A percentile compares a stretch with the other conserved stretches of the same genome.
Evolutionary conservation across 139 green algal genomes (phyloP).

Genomic region (Haematococcus sp.): DNA sequence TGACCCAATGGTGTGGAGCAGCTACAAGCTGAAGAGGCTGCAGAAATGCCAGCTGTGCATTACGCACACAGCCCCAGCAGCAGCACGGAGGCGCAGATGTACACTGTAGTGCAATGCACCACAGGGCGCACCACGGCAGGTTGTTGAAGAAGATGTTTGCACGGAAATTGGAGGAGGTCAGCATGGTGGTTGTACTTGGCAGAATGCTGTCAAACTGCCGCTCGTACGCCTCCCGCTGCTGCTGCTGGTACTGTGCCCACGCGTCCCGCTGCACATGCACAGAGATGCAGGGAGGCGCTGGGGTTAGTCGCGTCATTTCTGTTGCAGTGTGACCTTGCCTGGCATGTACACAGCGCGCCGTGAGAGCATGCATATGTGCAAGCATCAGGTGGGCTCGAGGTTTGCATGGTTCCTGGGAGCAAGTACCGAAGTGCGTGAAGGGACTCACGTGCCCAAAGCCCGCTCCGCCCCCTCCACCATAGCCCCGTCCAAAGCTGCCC

Average conservation of each 20-base stretch:
- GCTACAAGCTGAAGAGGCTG: too few species aligned
- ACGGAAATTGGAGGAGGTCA: constrained; percentile 18
- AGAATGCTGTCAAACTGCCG: constrained; percentile 1
- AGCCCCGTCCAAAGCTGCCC: constrained; percentile 5
- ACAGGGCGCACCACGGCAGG: neutral
- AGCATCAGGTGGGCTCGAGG: too few species aligned
- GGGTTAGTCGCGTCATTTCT: too few species aligned
- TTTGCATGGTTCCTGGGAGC: too few species aligned
- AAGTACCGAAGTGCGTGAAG: too few species aligned
- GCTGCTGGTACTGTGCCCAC: constrained; percentile 14
- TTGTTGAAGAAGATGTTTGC: constrained; percentile 2
- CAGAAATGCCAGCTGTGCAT: too few species aligned
- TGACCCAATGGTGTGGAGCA: too few species aligned
- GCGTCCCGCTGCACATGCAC: neutral
- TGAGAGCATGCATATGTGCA: too few species aligned
- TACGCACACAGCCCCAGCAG: too few species aligned
- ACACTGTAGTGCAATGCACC: too few species aligned
- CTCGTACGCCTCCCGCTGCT: constrained; percentile 6
- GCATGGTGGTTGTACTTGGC: constrained; percentile 17
- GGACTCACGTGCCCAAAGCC: neutral
- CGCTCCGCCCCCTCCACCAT: neutral
- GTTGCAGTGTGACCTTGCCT: neutral
- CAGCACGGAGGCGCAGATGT: too few species aligned
- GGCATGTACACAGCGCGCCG: neutral
- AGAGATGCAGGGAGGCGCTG: too few species aligned